Conservation (phyloP, 1,284 basidiomycete species). For the Taiwanofungus camphoratus region DNA sequence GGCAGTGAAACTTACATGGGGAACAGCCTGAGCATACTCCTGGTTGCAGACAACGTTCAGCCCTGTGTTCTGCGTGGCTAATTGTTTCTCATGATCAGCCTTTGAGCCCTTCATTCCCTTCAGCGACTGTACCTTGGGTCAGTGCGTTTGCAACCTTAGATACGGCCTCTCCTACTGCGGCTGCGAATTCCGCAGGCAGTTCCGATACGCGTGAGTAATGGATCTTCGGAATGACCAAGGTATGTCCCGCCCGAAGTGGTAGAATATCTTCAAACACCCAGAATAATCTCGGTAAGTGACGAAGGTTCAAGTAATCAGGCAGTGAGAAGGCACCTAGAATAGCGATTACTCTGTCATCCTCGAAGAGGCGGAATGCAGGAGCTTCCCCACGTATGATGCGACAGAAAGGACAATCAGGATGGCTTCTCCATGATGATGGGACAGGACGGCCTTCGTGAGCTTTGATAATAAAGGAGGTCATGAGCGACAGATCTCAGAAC, state of each 20-base stretch:
- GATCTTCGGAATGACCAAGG: conserved; percentile 61
- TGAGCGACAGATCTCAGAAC: too few species aligned
- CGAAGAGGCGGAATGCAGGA: conserved; percentile 48
- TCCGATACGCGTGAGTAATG: conserved; percentile 61
- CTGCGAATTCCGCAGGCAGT: conserved; percentile 54
- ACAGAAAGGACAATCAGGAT: conserved; percentile 56
- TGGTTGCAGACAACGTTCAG: conserved; percentile 76
- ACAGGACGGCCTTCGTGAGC: conserved; percentile 46
- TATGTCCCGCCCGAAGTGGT: conserved; percentile 62
- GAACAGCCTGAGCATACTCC: conserved; percentile 76
- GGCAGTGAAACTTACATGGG: conserved; percentile 49
- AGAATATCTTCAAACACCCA: conserved; percentile 50
- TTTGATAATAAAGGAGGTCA: conserved; percentile 71
- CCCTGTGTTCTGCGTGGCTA: conserved; percentile 59
- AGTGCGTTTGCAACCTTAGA: conserved; percentile 58
- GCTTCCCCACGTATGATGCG: conserved; percentile 47
- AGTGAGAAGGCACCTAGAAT: conserved; percentile 48
- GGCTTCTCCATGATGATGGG: conserved; percentile 39
- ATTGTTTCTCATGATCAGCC: background rate
- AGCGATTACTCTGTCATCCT: conserved; percentile 61
- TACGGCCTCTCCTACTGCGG: conserved; percentile 51
- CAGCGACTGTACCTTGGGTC: conserved; percentile 41
- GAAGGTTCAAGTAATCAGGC: background rate
- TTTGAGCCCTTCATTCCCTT: background rate
- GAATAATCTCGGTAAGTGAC: background rate